A percentile compares a stretch with the other conserved stretches of the same genome.
phyloP scores from a whole-genome alignment of 2,329 filamentous ascomycete genomes.

The Furcasterigmium sp. region DNA sequence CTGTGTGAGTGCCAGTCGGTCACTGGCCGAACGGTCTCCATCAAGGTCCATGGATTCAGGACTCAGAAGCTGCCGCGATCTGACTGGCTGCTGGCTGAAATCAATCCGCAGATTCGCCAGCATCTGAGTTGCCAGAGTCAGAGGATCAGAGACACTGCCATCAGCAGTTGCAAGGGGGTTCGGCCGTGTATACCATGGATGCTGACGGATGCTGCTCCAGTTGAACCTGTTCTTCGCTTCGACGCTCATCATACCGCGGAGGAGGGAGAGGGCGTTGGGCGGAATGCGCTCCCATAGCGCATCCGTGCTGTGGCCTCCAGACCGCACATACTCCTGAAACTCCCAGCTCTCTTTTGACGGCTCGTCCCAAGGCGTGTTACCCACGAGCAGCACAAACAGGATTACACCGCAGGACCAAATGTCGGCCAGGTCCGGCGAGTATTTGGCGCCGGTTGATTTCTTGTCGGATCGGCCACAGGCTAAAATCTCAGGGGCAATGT shows the following conservation, averaged over 20 bases:
- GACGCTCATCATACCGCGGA: slow-evolving; percentile 90
- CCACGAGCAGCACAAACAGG: slow-evolving; percentile 90
- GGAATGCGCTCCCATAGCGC: slow-evolving; percentile 81
- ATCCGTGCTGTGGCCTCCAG: slow-evolving; percentile 75
- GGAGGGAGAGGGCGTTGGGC: slow-evolving; percentile 66
- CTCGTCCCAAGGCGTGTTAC: slow-evolving; percentile 97
- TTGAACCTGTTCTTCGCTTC: slow-evolving; percentile 71
- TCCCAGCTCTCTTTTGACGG: slow-evolving; percentile 84
- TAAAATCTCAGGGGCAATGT: slow-evolving; percentile 91
- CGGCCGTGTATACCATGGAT: slow-evolving; percentile 87
- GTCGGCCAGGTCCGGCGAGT: slow-evolving; percentile 76
- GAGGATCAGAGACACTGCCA: slow-evolving; percentile 70
- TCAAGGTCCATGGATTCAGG: slow-evolving; percentile 69
- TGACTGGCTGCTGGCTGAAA: slow-evolving; percentile 63
- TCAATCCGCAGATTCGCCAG: slow-evolving; percentile 87
- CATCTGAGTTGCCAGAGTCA: slow-evolving; percentile 90
- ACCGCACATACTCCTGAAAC: slow-evolving; percentile 79
- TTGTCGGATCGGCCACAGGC: slow-evolving; percentile 43
- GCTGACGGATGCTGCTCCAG: slow-evolving; percentile 80
- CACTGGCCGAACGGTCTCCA: slow-evolving; percentile 47
- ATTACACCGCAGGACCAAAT: slow-evolving; percentile 98
- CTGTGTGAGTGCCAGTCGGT: slow-evolving; percentile 58
- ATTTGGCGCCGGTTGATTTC: slow-evolving; percentile 49
- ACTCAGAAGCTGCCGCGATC: slow-evolving; percentile 30
- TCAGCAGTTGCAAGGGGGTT: slow-evolving; percentile 73